phyloP scores from a whole-genome alignment of 192 early-diverging fungal genomes.

The Rhizoclosmatium globosum region DNA sequence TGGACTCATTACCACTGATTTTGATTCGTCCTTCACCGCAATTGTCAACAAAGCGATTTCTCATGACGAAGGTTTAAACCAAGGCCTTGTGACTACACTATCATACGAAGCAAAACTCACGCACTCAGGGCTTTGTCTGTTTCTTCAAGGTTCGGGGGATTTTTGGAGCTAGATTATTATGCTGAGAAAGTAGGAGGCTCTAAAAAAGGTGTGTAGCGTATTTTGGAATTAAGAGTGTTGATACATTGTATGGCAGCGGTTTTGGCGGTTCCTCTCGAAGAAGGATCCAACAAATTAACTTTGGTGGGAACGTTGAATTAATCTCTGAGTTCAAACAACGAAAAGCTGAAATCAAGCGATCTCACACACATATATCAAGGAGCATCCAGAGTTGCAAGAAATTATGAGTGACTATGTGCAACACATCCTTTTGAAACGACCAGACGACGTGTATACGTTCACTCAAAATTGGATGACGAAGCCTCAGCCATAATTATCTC shows the following conservation, averaged over 20 bases:
- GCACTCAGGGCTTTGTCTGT: constrained; percentile 1
- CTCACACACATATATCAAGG: constrained; percentile 41
- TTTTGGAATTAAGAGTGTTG: too few species aligned
- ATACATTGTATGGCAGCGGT: not conserved
- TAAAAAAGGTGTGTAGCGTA: constrained; percentile 1
- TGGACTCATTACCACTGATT: not conserved
- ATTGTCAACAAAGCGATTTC: constrained; percentile 49
- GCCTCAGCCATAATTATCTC: not conserved
- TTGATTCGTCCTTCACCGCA: constrained; percentile 20
- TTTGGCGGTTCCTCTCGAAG: not conserved
- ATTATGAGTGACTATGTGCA: constrained; percentile 61
- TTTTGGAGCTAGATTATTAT: constrained; percentile 43
- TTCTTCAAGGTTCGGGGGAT: constrained; percentile 16
- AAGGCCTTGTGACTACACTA: not conserved
- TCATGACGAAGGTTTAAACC: constrained; percentile 25
- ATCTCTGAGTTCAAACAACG: constrained; percentile 51
- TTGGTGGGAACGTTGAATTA: constrained; percentile 54
- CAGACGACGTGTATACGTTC: constrained; percentile 56
- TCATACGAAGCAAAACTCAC: not conserved
- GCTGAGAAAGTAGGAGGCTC: constrained; percentile 19
- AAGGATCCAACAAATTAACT: constrained; percentile 13
- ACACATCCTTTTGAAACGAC: constrained; percentile 53
- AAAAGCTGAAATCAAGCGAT: constrained; percentile 48
- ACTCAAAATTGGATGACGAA: constrained; percentile 40
- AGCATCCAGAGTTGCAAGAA: constrained; percentile 53